Base-by-base conservation (phyloP, 164 flowering plant species). In the Vitis rotundifolia region DNA sequence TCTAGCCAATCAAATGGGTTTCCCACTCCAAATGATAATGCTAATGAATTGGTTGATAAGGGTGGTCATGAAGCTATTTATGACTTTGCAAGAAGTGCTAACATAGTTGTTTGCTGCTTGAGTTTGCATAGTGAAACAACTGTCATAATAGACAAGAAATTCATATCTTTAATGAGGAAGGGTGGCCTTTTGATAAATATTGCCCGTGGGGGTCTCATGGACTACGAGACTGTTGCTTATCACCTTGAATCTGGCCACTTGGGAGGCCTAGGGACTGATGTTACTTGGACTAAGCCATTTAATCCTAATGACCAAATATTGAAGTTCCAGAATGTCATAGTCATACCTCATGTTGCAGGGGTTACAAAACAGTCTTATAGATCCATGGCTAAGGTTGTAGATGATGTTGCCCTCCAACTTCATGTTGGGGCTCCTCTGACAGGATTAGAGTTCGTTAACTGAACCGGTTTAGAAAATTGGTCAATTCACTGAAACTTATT, bases 211-310 rank as follows among this genome's bases (percentile, higher is more conserved):
- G 91, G 95, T 67, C 82, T 94, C 50, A 68, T 91, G 67, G 92
- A 92, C 76, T 88, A 94, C 71, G 81, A 87, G 54, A 85, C 92
- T 18, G 90, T 89, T 69, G 37, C 48, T 31, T 51, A 69, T 68
- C 48, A 78, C 80, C 97, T 94, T 59, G 69, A 86, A 57, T 80
- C 89, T 3, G 97, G 99, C 9, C 97, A 92, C 72, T 77, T 92
- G 75, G 97, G 99, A 50, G 99, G 97, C 60, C 77, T 92, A 68
- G 97, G 89, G 63, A 87, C 81, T 62, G 99, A 94, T 76, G 99
- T 94, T 69, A 89, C 99, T 58, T 92, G 99, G 97, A 82, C 83
- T n/a, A 97, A 94, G 77, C 99, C 99, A 57, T 88, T 92, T 76
- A 81, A 92, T 82, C 99, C 97, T 9, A 80, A 88, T 57, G 97